These are phyloP conservation scores for Rhizoctonia solani DNA, from an alignment of 1,284 basidiomycete species.

Conservation along the genomic window DNA sequence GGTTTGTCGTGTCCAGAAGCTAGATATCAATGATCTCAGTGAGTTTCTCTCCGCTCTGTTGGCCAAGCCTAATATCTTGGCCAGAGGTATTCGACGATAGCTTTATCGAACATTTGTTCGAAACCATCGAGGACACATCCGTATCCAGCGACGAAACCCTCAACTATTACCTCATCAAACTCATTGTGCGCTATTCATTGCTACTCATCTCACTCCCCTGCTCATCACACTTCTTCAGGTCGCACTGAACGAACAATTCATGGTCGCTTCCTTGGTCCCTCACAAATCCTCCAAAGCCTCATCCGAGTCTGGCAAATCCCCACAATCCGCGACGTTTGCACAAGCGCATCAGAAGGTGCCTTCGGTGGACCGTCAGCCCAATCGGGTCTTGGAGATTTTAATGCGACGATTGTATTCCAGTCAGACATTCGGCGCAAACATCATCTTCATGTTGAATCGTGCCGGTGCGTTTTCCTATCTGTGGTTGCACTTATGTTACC, in stretches of 20 bases:
- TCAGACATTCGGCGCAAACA: slow-evolving; percentile 96
- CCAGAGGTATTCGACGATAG: slow-evolving; percentile 76
- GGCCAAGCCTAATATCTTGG: slow-evolving; percentile 23
- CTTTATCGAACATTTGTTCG: slow-evolving; percentile 91
- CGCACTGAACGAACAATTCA: slow-evolving; percentile 97
- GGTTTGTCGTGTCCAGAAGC: slow-evolving; percentile 85
- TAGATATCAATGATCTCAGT: slow-evolving; percentile 76
- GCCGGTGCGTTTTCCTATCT: slow-evolving; percentile 63
- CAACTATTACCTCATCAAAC: slow-evolving; percentile 92
- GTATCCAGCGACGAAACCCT: slow-evolving; percentile 87
- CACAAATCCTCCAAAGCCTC: slow-evolving; percentile 36
- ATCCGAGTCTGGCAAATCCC: slow-evolving; percentile 3
- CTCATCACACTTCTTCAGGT: slow-evolving; percentile 56
- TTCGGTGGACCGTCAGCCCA: slow-evolving; percentile 46
- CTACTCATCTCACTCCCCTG: not conserved
- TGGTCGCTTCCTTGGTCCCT: slow-evolving; percentile 67
- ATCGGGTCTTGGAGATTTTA: slow-evolving; percentile 82
- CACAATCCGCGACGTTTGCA: not conserved
- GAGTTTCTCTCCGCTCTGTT: slow-evolving; percentile 44
- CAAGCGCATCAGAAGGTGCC: slow-evolving; percentile 32
- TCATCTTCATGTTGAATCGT: slow-evolving; percentile 99
- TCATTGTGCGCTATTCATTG: slow-evolving; percentile 65
- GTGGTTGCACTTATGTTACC: not conserved
- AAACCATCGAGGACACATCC: slow-evolving; percentile 91
- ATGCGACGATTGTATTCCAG: slow-evolving; percentile 80